These are phyloP conservation scores for Mucor mucedo DNA, from an alignment of 371 early-diverging fungal genomes.

Conservation along the genomic window DNA sequence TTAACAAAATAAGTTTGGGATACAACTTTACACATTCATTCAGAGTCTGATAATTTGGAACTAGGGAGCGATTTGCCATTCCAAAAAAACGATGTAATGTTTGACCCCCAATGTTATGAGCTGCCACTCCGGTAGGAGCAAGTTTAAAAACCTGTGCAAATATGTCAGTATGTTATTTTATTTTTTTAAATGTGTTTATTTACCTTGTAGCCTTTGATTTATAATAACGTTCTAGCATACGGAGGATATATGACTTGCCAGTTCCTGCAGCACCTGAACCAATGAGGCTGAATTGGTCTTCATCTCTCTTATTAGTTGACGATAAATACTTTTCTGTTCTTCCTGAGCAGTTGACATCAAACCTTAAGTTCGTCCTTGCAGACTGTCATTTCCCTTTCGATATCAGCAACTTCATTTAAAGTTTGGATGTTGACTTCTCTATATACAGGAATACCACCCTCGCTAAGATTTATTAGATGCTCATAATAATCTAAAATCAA, in stretches of 20 bases:
- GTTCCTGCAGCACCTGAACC: too few species aligned
- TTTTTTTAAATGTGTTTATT: background rate
- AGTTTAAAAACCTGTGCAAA: conserved; percentile 10
- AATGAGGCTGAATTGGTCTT: background rate
- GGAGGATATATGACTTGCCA: conserved; percentile 3
- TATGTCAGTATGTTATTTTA: background rate
- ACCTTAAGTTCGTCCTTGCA: background rate
- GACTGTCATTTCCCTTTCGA: background rate
- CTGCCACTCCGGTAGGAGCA: conserved; percentile 10
- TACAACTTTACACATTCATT: too few species aligned
- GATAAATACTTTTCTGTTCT: conserved; percentile 4
- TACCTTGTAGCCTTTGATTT: conserved; percentile 6
- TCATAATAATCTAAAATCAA: conserved; percentile 5
- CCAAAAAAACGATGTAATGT: too few species aligned
- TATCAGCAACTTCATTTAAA: background rate
- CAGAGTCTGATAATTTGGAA: too few species aligned
- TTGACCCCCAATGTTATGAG: conserved; percentile 5
- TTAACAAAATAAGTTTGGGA: too few species aligned
- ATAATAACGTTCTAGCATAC: conserved; percentile 14
- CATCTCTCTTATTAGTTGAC: background rate
- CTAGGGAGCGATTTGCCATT: background rate
- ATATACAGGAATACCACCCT: background rate
- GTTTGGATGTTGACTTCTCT: background rate
- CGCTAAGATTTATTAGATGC: conserved; percentile 3
- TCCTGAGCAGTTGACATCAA: background rate